A percentile compares a stretch with the other conserved stretches of the same genome.
Evolutionary conservation across 2,329 filamentous ascomycete genomes (phyloP).

Genomic region (Waltergamsia citrina): DNA sequence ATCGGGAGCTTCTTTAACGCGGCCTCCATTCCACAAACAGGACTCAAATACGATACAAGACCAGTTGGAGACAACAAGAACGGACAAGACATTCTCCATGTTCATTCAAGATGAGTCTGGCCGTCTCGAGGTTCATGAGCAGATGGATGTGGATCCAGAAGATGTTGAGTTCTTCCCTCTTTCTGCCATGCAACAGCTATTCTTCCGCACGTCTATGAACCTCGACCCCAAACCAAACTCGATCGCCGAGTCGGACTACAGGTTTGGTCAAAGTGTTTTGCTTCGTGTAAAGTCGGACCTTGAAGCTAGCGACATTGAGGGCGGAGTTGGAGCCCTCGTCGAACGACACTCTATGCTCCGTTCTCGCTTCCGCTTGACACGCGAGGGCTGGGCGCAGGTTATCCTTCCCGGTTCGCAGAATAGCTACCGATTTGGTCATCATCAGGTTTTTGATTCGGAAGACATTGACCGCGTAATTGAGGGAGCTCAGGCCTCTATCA

Average conservation of each 20-base stretch:
- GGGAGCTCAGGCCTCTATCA: constrained; percentile 30
- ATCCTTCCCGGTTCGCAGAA: constrained; percentile 26
- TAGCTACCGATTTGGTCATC: constrained; percentile 34
- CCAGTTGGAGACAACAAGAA: constrained; percentile 1
- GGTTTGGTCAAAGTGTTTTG: constrained; percentile 42
- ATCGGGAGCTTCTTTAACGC: background rate
- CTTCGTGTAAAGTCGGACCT: constrained; percentile 31
- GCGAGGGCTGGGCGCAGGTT: constrained; percentile 35
- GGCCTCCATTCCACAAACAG: background rate
- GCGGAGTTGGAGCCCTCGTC: constrained; percentile 37
- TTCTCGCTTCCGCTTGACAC: constrained; percentile 29
- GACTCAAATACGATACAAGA: constrained; percentile 1
- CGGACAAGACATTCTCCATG: constrained; percentile 7
- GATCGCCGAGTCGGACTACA: constrained; percentile 24
- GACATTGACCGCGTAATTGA: constrained; percentile 31
- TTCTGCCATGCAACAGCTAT: constrained; percentile 44
- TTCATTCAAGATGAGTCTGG: constrained; percentile 18
- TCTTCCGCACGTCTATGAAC: constrained; percentile 37
- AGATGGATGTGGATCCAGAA: constrained; percentile 12
- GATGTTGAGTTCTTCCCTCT: constrained; percentile 30
- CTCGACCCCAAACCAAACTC: constrained; percentile 19
- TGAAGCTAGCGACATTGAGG: constrained; percentile 32
- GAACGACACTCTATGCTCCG: constrained; percentile 42
- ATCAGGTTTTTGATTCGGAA: constrained; percentile 26
- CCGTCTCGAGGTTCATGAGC: constrained; percentile 3